A percentile compares a stretch with the other conserved stretches of the same genome.
These are phyloP conservation scores for Fusarium tricinctum DNA, from an alignment of 2,329 filamentous ascomycete genomes.

Conservation along the genomic window DNA sequence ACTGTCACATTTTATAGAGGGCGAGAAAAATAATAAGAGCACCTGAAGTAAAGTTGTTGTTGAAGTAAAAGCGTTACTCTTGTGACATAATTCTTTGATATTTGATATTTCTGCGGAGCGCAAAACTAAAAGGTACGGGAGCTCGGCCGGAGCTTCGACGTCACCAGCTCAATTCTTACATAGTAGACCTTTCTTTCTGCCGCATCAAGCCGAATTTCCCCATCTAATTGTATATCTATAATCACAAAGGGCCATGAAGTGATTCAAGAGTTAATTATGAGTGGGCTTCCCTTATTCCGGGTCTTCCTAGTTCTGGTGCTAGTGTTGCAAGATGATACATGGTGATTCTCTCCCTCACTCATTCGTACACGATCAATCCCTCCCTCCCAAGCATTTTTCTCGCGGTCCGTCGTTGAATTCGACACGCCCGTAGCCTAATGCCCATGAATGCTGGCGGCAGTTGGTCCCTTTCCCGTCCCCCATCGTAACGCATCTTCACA, in stretches of 20 bases:
- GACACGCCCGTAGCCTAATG: constrained; percentile 45
- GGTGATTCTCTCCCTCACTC: constrained; percentile 27
- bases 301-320: constrained; percentile 30
- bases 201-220: constrained; percentile 24
- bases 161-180: constrained; percentile 27
- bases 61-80: not conserved
- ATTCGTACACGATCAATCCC: constrained; percentile 45
- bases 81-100: constrained; percentile 29
- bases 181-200: constrained; percentile 12
- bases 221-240: not conserved
- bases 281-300: constrained; percentile 37
- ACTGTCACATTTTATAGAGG: constrained; percentile 46
- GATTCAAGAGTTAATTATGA: constrained; percentile 40
- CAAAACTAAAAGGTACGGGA: constrained; percentile 20
- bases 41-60: constrained; percentile 5
- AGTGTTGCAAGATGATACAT: constrained; percentile 47
- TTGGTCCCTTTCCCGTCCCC: not conserved
- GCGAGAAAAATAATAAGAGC: not conserved
- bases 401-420: constrained; percentile 31
- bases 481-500: constrained; percentile 21
- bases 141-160: constrained; percentile 37
- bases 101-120: constrained; percentile 35
- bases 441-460: constrained; percentile 46
- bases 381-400: constrained; percentile 35
- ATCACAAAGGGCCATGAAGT: not conserved